A percentile compares a stretch with the other conserved stretches of the same genome.
These are phyloP conservation scores for Bidens hawaiensis DNA, from an alignment of 140 eudicot species.

Conservation along the genomic window DNA sequence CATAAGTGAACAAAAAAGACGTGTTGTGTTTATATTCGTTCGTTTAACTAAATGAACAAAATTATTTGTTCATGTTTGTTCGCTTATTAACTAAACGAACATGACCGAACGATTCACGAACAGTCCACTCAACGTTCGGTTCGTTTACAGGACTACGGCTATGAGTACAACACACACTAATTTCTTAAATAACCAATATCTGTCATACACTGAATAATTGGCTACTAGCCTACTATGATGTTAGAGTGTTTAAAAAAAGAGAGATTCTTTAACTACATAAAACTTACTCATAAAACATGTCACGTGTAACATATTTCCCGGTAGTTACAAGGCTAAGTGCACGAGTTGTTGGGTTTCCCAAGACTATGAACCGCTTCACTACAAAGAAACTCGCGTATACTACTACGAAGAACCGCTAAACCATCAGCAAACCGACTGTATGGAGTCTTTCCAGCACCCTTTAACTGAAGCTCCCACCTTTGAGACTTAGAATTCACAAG, in stretches of 20 bases:
- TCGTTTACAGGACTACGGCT: no score
- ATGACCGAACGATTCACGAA: no score
- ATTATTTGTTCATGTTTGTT: no score
- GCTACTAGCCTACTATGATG: neutral
- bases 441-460: conserved; percentile 98
- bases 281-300: conserved; percentile 98
- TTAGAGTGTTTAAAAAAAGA: neutral
- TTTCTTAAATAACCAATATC: neutral
- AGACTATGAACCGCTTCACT: conserved; percentile 95
- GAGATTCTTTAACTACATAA: neutral
- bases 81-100: no score
- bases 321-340: conserved; percentile 94
- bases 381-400: conserved; percentile 93
- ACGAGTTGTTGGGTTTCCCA: conserved; percentile 94
- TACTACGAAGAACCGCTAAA: conserved; percentile 89
- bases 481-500: conserved; percentile 56
- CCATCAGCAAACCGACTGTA: conserved; percentile 99
- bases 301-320: conserved; percentile 79
- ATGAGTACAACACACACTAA: no score
- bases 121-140: no score
- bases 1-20: no score
- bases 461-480: conserved; percentile 95
- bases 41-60: no score
- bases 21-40: no score
- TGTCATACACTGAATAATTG: neutral